Evolutionary conservation across 176 grass and related monocot species (phyloP).

Genomic region (Puccinellia tenuiflora): DNA sequence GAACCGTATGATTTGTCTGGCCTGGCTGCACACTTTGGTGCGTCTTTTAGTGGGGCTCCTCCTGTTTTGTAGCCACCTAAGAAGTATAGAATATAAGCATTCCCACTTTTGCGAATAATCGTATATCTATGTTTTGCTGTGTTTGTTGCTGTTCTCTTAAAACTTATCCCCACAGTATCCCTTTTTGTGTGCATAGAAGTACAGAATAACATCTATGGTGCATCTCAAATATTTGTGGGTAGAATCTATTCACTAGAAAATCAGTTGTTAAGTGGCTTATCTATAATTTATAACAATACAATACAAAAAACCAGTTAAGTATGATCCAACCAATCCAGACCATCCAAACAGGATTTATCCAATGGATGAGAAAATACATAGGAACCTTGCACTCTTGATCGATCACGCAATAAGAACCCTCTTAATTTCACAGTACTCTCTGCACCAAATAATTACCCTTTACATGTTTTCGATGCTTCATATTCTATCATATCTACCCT

Average conservation of each 20-base stretch:
- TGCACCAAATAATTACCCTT: neutral
- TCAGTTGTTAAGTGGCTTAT: neutral
- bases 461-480: neutral
- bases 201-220: neutral
- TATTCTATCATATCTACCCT: neutral
- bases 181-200: slow-evolving; percentile 7
- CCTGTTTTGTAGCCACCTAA: neutral
- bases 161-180: neutral
- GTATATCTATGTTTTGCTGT: neutral
- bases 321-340: neutral
- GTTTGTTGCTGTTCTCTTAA: neutral
- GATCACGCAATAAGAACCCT: neutral
- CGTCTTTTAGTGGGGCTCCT: neutral
- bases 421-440: neutral
- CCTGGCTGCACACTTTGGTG: neutral
- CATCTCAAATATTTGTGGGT: slow-evolving; percentile 18
- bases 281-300: neutral
- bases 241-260: neutral
- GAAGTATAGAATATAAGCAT: neutral
- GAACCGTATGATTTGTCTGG: neutral
- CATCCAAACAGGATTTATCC: neutral
- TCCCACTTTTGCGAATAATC: neutral
- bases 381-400: slow-evolving; percentile 3
- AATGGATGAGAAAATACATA: neutral
- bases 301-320: neutral